These are phyloP conservation scores for Globisporangium ultimum DNA, from an alignment of 352 stramenopile species.

Conservation along the genomic window DNA sequence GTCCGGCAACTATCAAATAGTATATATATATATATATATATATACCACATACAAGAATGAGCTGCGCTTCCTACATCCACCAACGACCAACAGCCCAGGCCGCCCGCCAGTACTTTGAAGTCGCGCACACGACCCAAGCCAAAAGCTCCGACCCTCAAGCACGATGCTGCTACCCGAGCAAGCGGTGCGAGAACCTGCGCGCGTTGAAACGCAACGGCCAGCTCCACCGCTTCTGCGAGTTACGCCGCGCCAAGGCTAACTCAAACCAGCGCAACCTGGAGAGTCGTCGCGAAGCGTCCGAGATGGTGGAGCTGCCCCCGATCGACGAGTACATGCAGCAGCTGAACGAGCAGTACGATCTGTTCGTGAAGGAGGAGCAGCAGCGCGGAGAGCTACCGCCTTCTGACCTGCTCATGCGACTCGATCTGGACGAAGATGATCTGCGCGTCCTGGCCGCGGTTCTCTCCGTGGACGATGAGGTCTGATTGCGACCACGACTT, in stretches of 20 bases:
- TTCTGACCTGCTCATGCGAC: background rate
- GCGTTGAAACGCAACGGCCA: conserved; percentile 38
- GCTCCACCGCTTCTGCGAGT: conserved; percentile 52
- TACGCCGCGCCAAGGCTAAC: conserved; percentile 56
- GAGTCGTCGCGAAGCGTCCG: conserved; percentile 17
- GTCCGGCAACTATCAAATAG: no score
- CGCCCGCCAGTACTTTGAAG: background rate
- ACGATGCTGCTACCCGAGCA: conserved; percentile 34
- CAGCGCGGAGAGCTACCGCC: background rate
- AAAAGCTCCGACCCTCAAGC: background rate
- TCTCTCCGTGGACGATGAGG: background rate
- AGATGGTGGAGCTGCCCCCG: background rate
- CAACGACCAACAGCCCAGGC: background rate
- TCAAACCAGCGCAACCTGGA: conserved; percentile 61
- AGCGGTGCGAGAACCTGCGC: conserved; percentile 31
- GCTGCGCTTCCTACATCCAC: no score
- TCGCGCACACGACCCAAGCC: conserved; percentile 1
- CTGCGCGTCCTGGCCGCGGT: background rate
- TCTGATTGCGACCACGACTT: no score
- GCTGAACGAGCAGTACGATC: conserved; percentile 1
- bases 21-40: no score
- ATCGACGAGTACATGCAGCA: background rate
- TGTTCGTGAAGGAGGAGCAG: background rate
- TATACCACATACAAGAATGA: no score
- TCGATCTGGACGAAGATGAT: conserved; percentile 1